Evolutionary conservation across 2,329 filamentous ascomycete genomes (phyloP).

Genomic region (Neoarthrinium moseri): DNA sequence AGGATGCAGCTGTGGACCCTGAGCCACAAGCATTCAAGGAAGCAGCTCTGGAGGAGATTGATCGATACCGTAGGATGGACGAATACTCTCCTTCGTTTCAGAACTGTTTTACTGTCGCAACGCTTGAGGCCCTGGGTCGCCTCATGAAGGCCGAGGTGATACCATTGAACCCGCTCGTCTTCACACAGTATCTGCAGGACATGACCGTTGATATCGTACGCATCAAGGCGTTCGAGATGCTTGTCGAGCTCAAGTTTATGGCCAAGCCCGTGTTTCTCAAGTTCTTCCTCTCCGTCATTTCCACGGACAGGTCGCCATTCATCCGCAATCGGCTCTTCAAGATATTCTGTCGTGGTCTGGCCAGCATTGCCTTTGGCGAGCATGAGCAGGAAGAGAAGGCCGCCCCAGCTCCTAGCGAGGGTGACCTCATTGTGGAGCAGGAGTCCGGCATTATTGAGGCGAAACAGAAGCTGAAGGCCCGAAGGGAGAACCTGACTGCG

Average conservation of each 20-base stretch:
- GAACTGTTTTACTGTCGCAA: constrained; percentile 64
- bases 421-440: constrained; percentile 47
- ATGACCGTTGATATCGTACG: constrained; percentile 62
- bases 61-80: constrained; percentile 65
- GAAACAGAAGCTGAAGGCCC: constrained; percentile 44
- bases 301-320: constrained; percentile 63
- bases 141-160: constrained; percentile 66
- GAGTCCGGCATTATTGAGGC: constrained; percentile 41
- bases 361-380: constrained; percentile 64
- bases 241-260: constrained; percentile 63
- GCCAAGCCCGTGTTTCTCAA: constrained; percentile 53
- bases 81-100: constrained; percentile 69
- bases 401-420: constrained; percentile 24
- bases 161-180: constrained; percentile 50
- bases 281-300: constrained; percentile 57
- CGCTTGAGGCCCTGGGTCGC: constrained; percentile 58
- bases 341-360: constrained; percentile 57
- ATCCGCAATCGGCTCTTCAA: constrained; percentile 61
- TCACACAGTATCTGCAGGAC: constrained; percentile 64
- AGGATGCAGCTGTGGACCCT: constrained; percentile 37
- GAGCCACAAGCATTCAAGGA: constrained; percentile 49
- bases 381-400: constrained; percentile 32
- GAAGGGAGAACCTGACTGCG: constrained; percentile 45
- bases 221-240: constrained; percentile 63
- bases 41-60: constrained; percentile 60